Base-by-base conservation (phyloP, 352 stramenopile species). In the Phytophthora sansomeana region DNA sequence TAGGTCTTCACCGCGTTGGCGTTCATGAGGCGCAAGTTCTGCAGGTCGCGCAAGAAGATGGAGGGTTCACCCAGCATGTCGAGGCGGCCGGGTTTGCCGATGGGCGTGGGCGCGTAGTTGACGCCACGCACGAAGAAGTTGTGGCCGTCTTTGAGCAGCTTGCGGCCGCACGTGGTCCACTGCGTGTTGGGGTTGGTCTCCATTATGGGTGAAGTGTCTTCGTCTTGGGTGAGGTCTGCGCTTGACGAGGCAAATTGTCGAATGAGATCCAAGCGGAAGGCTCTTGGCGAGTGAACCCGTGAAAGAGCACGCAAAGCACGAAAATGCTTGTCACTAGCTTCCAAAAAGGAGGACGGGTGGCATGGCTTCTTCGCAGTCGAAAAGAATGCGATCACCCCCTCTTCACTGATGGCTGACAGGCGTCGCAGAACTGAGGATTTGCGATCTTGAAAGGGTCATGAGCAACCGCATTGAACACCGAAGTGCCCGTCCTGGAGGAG, bases 1-100 rank as follows among this genome's bases (percentile, higher is more conserved):
- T 91, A 91, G 7, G 80, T 89, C 63, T 90, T 92, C 69, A 89
- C 72, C 9, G 83, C 79, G 49, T 92, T 92, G 24, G 80, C 81
- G 55, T 90, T 72, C 81, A 92, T 92, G n/a, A 66, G 69, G 5
- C 83, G 83, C n/a, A 92, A 61, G 55, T 90, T 87, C 38, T 75
- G 63, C 51, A 92, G 65, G 63, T 92, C 83, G 19, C 83, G 83
- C 35, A 75, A 69, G 65, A 79, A 92, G 48, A 92, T 82, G 16
- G 50, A 68, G 33, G 74, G 60, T 36, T 90, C 64, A 26, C 74
- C 75, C 38, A 92, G 63, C 71, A 92, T 75, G 55, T 92, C 83
- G 41, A 85, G 50, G 0, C 83, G 68, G 0, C 79, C 80, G 13
- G 78, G 80, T 9, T 59, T 67, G 10, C 81, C 81, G 38, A 92